phyloP scores from a whole-genome alignment of 495 filamentous ascomycete genomes.

The Xylaria flabelliformis region DNA sequence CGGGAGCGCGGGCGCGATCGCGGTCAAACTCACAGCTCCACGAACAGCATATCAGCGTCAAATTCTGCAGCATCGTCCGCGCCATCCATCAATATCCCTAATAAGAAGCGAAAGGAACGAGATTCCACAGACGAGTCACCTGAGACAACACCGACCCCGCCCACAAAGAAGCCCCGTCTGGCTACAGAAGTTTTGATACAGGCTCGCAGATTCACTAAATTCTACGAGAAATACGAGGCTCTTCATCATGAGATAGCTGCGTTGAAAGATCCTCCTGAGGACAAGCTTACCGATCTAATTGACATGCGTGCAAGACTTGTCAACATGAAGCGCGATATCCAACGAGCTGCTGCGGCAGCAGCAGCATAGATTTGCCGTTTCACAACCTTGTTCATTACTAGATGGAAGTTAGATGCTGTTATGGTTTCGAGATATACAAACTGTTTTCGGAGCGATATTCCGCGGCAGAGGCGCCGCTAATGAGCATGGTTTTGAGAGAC shows the following conservation, averaged over 20 bases:
- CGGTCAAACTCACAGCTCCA: slow-evolving; percentile 34
- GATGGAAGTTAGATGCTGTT: neutral
- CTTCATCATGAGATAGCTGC: slow-evolving; percentile 65
- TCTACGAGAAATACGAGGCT: slow-evolving; percentile 67
- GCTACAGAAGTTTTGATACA: slow-evolving; percentile 53
- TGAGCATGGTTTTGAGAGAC: neutral
- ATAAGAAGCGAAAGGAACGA: slow-evolving; percentile 50
- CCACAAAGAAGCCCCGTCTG: slow-evolving; percentile 48
- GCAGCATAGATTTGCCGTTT: slow-evolving; percentile 5
- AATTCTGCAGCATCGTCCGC: slow-evolving; percentile 31
- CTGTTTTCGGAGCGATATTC: neutral
- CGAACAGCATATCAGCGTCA: slow-evolving; percentile 28
- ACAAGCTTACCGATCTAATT: slow-evolving; percentile 63
- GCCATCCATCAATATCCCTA: slow-evolving; percentile 28
- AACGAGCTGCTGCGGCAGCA: slow-evolving; percentile 52
- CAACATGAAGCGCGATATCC: slow-evolving; percentile 72
- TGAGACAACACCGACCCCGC: slow-evolving; percentile 36
- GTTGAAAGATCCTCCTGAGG: slow-evolving; percentile 57
- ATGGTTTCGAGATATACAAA: neutral
- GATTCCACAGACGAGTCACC: slow-evolving; percentile 37
- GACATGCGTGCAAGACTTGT: slow-evolving; percentile 67
- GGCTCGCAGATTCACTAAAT: slow-evolving; percentile 66
- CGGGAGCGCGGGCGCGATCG: slow-evolving; percentile 39
- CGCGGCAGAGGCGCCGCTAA: neutral
- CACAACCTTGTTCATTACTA: neutral